A percentile compares a stretch with the other conserved stretches of the same genome.
These are phyloP conservation scores for Pseudocercospora eumusae DNA, from an alignment of 2,329 filamentous ascomycete genomes.

Conservation along the genomic window DNA sequence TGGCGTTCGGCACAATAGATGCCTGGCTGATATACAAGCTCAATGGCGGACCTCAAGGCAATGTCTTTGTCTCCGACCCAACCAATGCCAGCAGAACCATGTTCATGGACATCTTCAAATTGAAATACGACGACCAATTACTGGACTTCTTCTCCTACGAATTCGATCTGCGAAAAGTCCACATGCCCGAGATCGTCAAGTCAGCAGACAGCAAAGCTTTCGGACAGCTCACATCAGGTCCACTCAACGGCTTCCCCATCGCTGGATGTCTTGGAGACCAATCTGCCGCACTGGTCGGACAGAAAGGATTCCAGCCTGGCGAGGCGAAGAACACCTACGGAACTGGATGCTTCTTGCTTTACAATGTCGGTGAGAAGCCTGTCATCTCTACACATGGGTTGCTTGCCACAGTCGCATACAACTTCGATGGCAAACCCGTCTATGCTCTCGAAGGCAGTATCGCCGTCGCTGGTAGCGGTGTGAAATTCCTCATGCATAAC, in stretches of 20 bases:
- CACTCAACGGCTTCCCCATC: conserved; percentile 69
- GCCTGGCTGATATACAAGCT: conserved; percentile 84
- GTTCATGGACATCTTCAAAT: conserved; percentile 86
- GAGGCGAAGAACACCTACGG: conserved; percentile 90
- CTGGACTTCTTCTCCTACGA: conserved; percentile 70
- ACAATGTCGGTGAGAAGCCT: conserved; percentile 82
- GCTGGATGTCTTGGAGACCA: conserved; percentile 87
- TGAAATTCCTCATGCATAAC: conserved; percentile 72
- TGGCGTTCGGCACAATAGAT: conserved; percentile 86
- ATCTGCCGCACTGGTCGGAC: conserved; percentile 77
- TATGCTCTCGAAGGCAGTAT: conserved; percentile 82
- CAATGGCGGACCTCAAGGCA: conserved; percentile 63
- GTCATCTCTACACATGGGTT: conserved; percentile 83
- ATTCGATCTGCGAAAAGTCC: conserved; percentile 69
- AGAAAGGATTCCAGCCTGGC: conserved; percentile 71
- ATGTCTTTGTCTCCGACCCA: conserved; percentile 78
- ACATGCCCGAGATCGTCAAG: conserved; percentile 78
- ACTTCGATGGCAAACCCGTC: conserved; percentile 70
- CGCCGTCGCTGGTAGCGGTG: conserved; percentile 72
- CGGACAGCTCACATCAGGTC: conserved; percentile 65
- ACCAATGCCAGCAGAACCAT: conserved; percentile 89
- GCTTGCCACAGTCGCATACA: conserved; percentile 82
- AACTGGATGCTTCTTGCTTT: conserved; percentile 84
- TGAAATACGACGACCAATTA: conserved; percentile 76
- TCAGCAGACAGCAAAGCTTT: conserved; percentile 75